phyloP scores from a whole-genome alignment of 257 asterid species.

The Scutellaria barbata region DNA sequence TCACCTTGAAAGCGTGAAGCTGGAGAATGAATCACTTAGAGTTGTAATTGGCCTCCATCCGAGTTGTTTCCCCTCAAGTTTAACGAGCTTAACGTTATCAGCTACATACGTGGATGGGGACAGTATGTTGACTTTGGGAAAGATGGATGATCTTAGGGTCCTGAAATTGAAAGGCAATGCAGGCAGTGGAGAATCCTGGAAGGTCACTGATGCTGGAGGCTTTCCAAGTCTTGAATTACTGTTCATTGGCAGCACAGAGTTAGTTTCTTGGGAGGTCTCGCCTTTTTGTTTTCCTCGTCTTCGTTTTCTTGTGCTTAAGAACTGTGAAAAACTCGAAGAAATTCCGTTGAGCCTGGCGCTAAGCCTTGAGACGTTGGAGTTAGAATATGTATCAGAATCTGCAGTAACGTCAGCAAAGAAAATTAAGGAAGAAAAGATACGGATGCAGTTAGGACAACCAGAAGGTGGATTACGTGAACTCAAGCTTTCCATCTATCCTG shows the following conservation, averaged over 20 bases:
- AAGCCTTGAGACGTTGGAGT: slow-evolving; percentile 33
- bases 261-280: slow-evolving; percentile 40
- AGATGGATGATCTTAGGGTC: slow-evolving; percentile 36
- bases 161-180: slow-evolving; percentile 51
- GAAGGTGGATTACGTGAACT: too few species aligned
- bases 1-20: too few species aligned
- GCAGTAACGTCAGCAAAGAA: neutral
- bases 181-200: slow-evolving; percentile 40
- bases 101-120: slow-evolving; percentile 42
- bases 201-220: neutral
- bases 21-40: too few species aligned
- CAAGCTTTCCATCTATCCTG: too few species aligned
- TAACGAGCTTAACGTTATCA: slow-evolving; percentile 39
- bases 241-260: slow-evolving; percentile 35
- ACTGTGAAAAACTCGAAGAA: slow-evolving; percentile 31
- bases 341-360: slow-evolving; percentile 35
- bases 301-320: slow-evolving; percentile 32
- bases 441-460: too few species aligned
- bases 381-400: slow-evolving; percentile 5
- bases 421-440: neutral
- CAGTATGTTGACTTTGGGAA: slow-evolving; percentile 38
- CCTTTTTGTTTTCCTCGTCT: slow-evolving; percentile 37
- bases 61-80: slow-evolving; percentile 32
- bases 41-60: too few species aligned
- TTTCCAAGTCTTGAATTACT: slow-evolving; percentile 44